Percentiles rank a stretch among this genome's conserved stretches.
These are phyloP conservation scores for Conringia planisiliqua DNA, from an alignment of 345 rosid genomes.

Conservation along the genomic window DNA sequence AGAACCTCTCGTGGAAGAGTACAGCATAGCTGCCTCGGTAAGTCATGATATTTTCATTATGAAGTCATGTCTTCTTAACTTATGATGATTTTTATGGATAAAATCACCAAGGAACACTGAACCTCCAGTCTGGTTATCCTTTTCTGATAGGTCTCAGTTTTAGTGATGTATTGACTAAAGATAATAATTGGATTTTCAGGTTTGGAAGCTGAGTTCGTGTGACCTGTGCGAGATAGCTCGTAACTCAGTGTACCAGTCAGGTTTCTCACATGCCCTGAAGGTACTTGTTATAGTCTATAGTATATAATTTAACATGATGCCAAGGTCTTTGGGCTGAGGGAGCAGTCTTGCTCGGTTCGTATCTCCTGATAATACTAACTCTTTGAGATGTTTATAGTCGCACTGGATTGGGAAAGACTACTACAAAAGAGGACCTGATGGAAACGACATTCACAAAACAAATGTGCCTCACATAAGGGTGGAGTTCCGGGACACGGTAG, in stretches of 20 bases:
- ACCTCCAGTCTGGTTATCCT: not conserved
- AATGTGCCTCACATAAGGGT: constrained; percentile 96
- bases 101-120: not conserved
- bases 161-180: not conserved
- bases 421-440: constrained; percentile 93
- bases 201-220: constrained; percentile 97
- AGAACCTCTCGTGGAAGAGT: constrained; percentile 97
- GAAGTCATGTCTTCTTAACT: not conserved
- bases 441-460: constrained; percentile 88
- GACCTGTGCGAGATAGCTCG: constrained; percentile 98
- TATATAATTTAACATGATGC: not conserved
- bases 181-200: constrained; percentile 40
- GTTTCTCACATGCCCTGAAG: constrained; percentile 98
- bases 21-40: constrained; percentile 99
- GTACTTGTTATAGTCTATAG: constrained; percentile 31
- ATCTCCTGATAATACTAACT: not conserved
- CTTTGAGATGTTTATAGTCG: constrained; percentile 47
- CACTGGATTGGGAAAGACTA: constrained; percentile 95
- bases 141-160: not conserved
- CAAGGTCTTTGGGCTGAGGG: not conserved
- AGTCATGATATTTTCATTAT: constrained; percentile 29
- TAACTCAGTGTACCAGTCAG: constrained; percentile 97
- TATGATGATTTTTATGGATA: not conserved
- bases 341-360: not conserved
- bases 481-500: constrained; percentile 89